Base-by-base conservation (phyloP, 2,329 filamentous ascomycete species). In the Blastomyces percursus region DNA sequence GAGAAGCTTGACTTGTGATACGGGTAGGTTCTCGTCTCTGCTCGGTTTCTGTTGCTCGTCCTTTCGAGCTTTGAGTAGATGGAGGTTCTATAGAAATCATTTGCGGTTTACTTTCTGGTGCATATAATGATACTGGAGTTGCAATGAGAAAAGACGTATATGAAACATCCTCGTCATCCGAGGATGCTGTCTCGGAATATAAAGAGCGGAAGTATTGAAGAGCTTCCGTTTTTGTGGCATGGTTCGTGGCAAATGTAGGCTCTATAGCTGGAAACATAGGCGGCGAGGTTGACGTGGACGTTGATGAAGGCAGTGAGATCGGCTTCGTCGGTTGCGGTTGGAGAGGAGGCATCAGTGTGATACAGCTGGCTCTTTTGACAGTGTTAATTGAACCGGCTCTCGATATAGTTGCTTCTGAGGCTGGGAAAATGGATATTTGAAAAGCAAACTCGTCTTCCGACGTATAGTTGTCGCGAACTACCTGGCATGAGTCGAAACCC, bases 111-210 rank as follows among this genome's bases (percentile, higher is more conserved):
- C 61, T 62, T 9, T 60, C 44, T 11, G 66, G 66, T 19, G 61
- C 60, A 38, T 62, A 58, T 44, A 65, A 66, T n/a, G 60, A 62
- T 55, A 68, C 35, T 14, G 66, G 64, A 8, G 63, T 68, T 24
- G 66, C 66, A 46, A 66, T 60, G 19, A 64, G 59, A 56, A 67
- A 64, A n/a, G 54, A 48, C n/a, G 59, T 54, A 50, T 66, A 62
- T 1, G 59, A 30, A 14, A 14, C 21, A 32, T 32, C 42, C n/a
- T 66, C 66, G 8, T 66, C 66, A 38, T 68, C 66, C 14, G 64
- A 67, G 12, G 64, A 62, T 2, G 62, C 24, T 21, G 55, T 57
- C 32, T 68, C 65, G 42, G 63, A 64, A 58, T 62, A 66, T 56
- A 66, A 60, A 1, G 65, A 66, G 30, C 60, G 64, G 21, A 62